These are phyloP conservation scores for Aspergillus texensis DNA, from an alignment of 2,329 filamentous ascomycete genomes.

Conservation along the genomic window DNA sequence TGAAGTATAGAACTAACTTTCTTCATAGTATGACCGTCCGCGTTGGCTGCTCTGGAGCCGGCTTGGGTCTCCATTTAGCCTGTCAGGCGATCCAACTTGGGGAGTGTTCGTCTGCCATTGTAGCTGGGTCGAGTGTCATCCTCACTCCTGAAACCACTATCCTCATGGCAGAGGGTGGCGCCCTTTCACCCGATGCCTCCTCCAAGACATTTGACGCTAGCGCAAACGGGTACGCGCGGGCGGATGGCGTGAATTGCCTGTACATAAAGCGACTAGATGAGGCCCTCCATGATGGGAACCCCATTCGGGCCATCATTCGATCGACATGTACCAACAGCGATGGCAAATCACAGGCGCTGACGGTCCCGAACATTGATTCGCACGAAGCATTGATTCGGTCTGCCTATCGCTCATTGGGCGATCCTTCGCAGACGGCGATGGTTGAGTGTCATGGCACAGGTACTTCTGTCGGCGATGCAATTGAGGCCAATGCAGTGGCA, in stretches of 20 bases:
- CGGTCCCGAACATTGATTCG: background rate
- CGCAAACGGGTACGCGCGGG: background rate
- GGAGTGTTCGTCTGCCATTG: background rate
- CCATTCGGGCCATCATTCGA: background rate
- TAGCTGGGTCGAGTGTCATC: background rate
- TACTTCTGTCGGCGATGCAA: background rate
- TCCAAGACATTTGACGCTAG: background rate
- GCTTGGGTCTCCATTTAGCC: background rate
- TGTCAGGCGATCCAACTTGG: background rate
- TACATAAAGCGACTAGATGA: background rate
- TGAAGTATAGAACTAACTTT: too few species aligned
- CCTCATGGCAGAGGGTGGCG: background rate
- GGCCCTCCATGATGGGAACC: background rate
- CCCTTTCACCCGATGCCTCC: background rate
- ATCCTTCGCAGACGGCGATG: background rate
- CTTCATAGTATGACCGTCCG: background rate
- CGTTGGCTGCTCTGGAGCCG: background rate
- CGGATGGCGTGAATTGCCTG: background rate
- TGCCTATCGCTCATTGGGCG: background rate
- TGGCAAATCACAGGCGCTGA: background rate
- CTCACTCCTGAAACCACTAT: background rate
- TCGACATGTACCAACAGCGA: background rate
- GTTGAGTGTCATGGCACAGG: background rate
- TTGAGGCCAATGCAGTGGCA: background rate
- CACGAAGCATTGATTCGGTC: background rate